Evolutionary conservation across 2,329 filamentous ascomycete genomes (phyloP), one percentile per base, ranked within the genome.

Genomic region (Penicillium sp.): DNA sequence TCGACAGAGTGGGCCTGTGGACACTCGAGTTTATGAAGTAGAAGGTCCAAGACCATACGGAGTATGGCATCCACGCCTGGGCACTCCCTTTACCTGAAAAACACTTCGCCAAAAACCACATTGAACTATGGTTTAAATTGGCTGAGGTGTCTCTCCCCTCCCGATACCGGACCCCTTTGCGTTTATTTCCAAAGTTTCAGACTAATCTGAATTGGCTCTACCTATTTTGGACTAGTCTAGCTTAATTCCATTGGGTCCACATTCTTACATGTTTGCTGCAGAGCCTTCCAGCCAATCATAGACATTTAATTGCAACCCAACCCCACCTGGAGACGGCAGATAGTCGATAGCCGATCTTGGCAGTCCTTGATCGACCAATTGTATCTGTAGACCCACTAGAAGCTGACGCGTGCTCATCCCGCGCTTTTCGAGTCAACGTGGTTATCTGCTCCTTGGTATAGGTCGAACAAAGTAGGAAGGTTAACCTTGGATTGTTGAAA

Each of bases 261-360:
- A 63, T 61, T 63, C 61, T 61, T 63, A 57, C 54, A 52, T 61
- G 54, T 65, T 61, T 63, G 61, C 56, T 65, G 61, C 58, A 61
- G 56, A 64, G 48, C 53, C 52, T 36, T 21, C 6, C 1, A 27
- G 7, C 49, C 61, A 60, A 51, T 55, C 45, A 41, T 8, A 6
- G 5, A 2, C 4, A 12, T 2, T 13, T 43, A 13, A n/a, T 56
- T 43, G 29, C 43, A 57, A 55, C 27, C 45, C 19, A 29, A 29
- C 1, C 35, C 61, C 60, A 60, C 52, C 39, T 50, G 57, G 60
- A 60, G 62, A 70, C 71, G 71, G 71, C 71, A 73, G 71, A 73
- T 73, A 70, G 69, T 73, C 71, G 71, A 73, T 73, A 73, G 71
- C 70, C 71, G 70, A 70, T 59, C 70, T 73, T 73, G 71, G 71